phyloP scores from a whole-genome alignment of 164 flowering plant species.

The Warburgia ugandensis region DNA sequence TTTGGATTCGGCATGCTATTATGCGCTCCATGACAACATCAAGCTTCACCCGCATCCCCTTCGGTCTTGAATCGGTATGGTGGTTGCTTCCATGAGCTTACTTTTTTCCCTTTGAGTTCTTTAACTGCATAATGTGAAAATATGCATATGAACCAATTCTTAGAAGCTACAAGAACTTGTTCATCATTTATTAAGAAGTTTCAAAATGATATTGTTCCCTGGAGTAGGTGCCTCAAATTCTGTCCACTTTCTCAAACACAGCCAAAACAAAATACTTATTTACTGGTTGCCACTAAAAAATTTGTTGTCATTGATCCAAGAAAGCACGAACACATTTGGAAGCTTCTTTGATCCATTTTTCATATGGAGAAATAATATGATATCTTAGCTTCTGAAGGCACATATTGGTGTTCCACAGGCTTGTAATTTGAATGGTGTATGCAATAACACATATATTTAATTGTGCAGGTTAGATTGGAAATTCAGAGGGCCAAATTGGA shows the following conservation, averaged over 20 bases:
- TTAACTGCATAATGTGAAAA: background rate
- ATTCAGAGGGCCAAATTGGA: constrained; percentile 66
- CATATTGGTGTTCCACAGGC: background rate
- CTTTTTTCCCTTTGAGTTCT: background rate
- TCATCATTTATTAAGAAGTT: too few relatives aligned
- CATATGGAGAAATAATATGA: background rate
- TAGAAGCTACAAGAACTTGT: too few relatives aligned
- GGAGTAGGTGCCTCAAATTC: too few relatives aligned
- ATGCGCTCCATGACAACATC: constrained; percentile 77
- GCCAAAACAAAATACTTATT: background rate
- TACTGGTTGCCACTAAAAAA: background rate
- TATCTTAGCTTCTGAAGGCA: background rate
- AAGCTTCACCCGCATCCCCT: constrained; percentile 77
- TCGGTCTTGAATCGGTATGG: constrained; percentile 90
- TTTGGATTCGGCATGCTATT: constrained; percentile 94
- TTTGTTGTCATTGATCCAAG: background rate
- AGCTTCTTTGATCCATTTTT: background rate
- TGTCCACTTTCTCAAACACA: too few relatives aligned
- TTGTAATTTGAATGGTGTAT: background rate
- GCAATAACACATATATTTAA: constrained; percentile 1
- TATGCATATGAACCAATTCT: too few relatives aligned
- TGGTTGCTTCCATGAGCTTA: background rate
- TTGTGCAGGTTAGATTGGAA: constrained; percentile 69
- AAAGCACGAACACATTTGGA: background rate
- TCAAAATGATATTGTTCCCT: too few relatives aligned